Evolutionary conservation across 805 yeast genomes (phyloP).

Genomic region (Candida hungchunana): DNA sequence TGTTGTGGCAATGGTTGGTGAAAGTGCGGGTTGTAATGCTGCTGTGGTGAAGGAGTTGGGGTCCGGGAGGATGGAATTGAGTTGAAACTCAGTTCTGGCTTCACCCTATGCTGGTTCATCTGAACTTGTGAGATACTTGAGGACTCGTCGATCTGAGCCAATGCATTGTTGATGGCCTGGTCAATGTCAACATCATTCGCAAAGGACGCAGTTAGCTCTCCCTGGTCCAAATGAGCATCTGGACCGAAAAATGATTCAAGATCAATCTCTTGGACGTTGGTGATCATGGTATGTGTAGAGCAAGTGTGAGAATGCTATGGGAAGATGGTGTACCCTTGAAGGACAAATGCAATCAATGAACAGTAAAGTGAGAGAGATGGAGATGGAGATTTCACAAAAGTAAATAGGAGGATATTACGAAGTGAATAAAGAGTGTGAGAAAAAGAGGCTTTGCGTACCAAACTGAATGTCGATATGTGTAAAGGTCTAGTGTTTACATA

Average conservation of each 20-base stretch:
- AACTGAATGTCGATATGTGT: too few relatives aligned
- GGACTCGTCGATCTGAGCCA: slow-evolving; percentile 13
- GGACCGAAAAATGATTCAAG: slow-evolving; percentile 11
- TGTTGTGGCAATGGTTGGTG: background rate
- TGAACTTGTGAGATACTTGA: background rate
- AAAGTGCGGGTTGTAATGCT: background rate
- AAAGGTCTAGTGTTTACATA: too few relatives aligned
- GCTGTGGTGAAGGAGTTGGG: slow-evolving; percentile 1
- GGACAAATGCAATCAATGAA: too few relatives aligned
- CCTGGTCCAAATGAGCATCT: background rate
- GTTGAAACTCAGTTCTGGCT: background rate
- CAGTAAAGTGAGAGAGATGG: background rate
- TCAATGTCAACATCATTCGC: slow-evolving; percentile 10
- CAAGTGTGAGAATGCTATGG: background rate
- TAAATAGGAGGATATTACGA: too few relatives aligned
- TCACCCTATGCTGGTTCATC: background rate
- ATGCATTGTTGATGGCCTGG: slow-evolving; percentile 13
- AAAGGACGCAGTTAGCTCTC: background rate
- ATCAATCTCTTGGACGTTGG: slow-evolving; percentile 11
- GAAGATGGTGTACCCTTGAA: background rate
- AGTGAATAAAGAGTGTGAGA: background rate
- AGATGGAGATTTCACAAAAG: too few relatives aligned
- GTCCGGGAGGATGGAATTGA: background rate
- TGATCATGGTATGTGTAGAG: slow-evolving; percentile 3
- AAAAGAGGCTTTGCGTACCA: too few relatives aligned